Conservation (phyloP, 2,329 filamentous ascomycete species). For the Fusarium redolens region DNA sequence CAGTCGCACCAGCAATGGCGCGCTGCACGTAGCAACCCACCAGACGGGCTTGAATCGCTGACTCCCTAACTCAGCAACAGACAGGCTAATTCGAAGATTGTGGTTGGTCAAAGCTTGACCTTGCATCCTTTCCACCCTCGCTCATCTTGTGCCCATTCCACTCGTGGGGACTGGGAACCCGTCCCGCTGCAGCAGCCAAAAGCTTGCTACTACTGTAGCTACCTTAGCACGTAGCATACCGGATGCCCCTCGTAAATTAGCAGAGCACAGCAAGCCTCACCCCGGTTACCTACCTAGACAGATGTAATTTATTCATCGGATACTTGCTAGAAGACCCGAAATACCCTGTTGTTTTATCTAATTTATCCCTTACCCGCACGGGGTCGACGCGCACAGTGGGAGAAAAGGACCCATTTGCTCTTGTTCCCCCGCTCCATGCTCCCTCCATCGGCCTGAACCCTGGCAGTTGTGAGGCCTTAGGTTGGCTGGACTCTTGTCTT, state of each 20-base stretch:
- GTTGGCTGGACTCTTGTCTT: conserved; percentile 31
- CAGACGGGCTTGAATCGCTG: conserved; percentile 37
- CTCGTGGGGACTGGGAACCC: conserved; percentile 31
- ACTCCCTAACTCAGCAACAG: conserved; percentile 47
- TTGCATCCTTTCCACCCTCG: conserved; percentile 37
- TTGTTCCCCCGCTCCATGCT: conserved; percentile 37
- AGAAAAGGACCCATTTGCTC: conserved; percentile 23
- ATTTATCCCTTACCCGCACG: conserved; percentile 19
- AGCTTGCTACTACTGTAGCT: conserved; percentile 21
- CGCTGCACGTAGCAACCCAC: conserved; percentile 38
- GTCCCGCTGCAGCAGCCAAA: conserved; percentile 32
- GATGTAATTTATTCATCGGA: neutral
- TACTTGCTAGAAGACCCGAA: neutral
- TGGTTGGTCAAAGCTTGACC: conserved; percentile 39
- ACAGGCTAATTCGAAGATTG: conserved; percentile 35
- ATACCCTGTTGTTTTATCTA: conserved; percentile 15
- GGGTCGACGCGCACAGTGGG: conserved; percentile 14
- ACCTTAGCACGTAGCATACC: conserved; percentile 22
- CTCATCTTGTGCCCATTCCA: conserved; percentile 41
- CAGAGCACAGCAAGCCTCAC: conserved; percentile 15
- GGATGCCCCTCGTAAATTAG: conserved; percentile 15
- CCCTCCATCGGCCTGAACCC: conserved; percentile 33
- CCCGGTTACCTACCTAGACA: conserved; percentile 6
- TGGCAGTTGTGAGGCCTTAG: conserved; percentile 20
- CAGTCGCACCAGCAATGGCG: conserved; percentile 41